Evolutionary conservation across 352 stramenopile species (phyloP), one percentile per base, ranked within the genome.

Genomic region (Pythium aristosporum): DNA sequence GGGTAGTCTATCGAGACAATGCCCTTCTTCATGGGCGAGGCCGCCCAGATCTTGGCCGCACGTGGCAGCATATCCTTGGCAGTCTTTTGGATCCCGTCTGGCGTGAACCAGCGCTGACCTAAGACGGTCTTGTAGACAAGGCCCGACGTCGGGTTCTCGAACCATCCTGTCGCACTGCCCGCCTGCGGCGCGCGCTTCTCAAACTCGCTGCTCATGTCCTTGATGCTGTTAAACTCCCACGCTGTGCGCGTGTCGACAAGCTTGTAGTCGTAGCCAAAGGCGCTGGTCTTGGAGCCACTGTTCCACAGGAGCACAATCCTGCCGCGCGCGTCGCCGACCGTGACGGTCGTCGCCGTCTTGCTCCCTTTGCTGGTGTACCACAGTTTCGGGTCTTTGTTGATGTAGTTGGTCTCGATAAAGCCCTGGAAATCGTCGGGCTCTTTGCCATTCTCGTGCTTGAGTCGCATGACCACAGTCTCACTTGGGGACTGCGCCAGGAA

Each of bases 1-100:
- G 58, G 58, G 39, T 44, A 65, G 16, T 65, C 58, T 48, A 65
- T 65, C 36, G 58, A 65, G 12, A 65, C 58, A n/a, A 65, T 65
- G 5, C 58, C 58, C 9, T 57, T 65, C 23, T 57, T 48, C 58
- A 65, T 65, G 2, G 58, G 58, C 25, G 25, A 34, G 1, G 16
- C 18, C 5, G 15, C 23, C 23, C 50, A 50, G n/a, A 65, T 58
- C 48, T 57, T 49, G 16, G 16, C 28, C 1, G 54, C 57, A 32
- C 46, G 44, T 15, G 43, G 20, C 9, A 63, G 8, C 44, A 63
- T 46, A 1, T 20, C 46, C 12, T 56, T 51, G 36, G 48, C 58
- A 10, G 48, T 58, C 37, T 48, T 57, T 37, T 65, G 36, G 25
- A 65, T 56, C 16, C 23, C 16, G 37, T 58, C 28, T 0, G 58